phyloP scores from a whole-genome alignment of 148 eudicot genomes.

The Cornus controversa region DNA sequence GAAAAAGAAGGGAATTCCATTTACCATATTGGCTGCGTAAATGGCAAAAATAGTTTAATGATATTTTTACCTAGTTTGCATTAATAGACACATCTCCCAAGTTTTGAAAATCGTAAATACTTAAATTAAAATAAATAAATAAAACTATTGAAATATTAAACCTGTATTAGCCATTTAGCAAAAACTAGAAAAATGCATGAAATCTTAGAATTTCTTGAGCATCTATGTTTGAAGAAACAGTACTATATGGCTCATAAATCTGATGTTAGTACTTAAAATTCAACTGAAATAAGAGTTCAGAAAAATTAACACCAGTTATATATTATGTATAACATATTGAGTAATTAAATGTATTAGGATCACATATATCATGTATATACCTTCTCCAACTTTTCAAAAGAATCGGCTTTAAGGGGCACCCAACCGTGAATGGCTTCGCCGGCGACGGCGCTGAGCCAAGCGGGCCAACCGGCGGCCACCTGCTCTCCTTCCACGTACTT shows the following conservation, averaged over 20 bases:
- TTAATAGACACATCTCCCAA: background rate
- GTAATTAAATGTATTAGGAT: background rate
- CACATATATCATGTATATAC: constrained; percentile 19
- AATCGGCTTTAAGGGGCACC: constrained; percentile 80
- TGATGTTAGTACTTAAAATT: background rate
- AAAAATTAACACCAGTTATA: too few relatives aligned
- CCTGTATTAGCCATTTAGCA: background rate
- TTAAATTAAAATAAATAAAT: background rate
- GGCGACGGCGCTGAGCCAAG: constrained; percentile 95
- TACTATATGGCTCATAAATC: background rate
- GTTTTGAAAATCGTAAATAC: background rate
- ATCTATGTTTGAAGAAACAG: background rate
- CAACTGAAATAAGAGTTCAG: background rate
- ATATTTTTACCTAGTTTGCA: background rate
- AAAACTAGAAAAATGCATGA: too few relatives aligned
- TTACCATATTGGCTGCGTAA: too few relatives aligned
- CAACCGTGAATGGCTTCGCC: constrained; percentile 96
- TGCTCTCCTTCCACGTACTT: constrained; percentile 81
- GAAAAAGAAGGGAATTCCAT: too few relatives aligned
- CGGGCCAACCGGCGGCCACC: constrained; percentile 99
- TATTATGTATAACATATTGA: background rate
- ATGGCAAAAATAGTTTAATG: background rate
- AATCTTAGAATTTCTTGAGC: too few relatives aligned
- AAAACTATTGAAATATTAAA: background rate
- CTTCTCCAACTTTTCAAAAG: constrained; percentile 90